Evolutionary conservation across 1,284 basidiomycete genomes (phyloP), one percentile per base, ranked within the genome.

Genomic region (Cutaneotrichosporon mucoides): DNA sequence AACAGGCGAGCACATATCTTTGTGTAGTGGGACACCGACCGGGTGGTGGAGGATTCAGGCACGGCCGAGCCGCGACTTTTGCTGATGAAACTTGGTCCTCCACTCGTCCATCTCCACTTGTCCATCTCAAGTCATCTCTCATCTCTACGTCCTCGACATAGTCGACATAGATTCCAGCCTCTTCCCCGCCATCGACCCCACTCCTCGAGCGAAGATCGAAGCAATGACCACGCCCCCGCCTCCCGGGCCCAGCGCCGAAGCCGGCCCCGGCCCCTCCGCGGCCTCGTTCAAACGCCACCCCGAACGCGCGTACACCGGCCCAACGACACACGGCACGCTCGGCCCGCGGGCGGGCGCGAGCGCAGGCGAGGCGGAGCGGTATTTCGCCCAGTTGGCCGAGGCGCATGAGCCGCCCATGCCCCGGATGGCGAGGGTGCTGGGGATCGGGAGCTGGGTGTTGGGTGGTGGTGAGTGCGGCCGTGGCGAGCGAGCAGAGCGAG

Each of bases 381-480:
- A 57, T 41, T 57, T 38, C 16, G 52, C 47, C n/a, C 24, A 38
- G 6, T 36, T 61, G 48, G 46, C 53, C 24, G 56, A 57, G 49
- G 48, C 43, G 7, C 36, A 15, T 7, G 40, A 41, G 13, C 60
- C 53, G 44, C 56, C 48, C 34, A 35, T 62, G 42, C 45, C 54
- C 33, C 44, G 57, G 8, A 35, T 43, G 16, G 24, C 42, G 24
- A 46, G 59, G 44, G 15, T 45, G 36, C 47, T 51, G 13, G 46
- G 48, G 6, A 60, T 72, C 16, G 73, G 68, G 10, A 68, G 72
- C 6, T 76, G 74, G 74, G 59, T 70, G 2, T 42, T 62, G 6
- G 69, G 71, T 33, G 64, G 63, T 35, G 50, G 71, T 73, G 63
- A 64, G 71, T 48, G 15, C 9, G 42, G 36, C 12, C 57, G 37